Evolutionary conservation across 768 basidiomycete genomes (phyloP), one percentile per base, ranked within the genome.

Genomic region (Lactarius quietus): DNA sequence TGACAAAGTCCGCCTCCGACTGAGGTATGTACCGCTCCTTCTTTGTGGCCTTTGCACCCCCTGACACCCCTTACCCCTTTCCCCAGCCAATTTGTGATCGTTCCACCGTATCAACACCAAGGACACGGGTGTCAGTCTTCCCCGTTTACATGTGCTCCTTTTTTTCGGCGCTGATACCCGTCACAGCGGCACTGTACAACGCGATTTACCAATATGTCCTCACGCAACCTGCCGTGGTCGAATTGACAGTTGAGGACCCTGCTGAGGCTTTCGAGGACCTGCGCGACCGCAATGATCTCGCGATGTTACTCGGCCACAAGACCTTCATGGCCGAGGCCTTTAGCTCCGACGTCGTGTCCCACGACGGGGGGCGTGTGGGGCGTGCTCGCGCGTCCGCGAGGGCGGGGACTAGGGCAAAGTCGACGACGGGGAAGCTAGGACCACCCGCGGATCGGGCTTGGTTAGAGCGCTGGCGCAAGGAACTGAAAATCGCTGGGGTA

Each of bases 181-280:
- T 57, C 66, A 8, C 71, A 96, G 94, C 95, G 57, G 87, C 89
- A 68, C 84, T 98, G 15, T 98, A 97, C 80, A 84, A 79, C 53
- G 86, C 93, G 1, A 88, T 94, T 60, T 96, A 95, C 78, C 82
- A 86, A 72, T 84, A 92, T 72, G 83, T 91, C 23, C 74, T 90
- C 51, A 78, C 82, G 17, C 83, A 83, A 56, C 80, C 87, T 2
- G 78, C 83, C 57, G 84, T 96, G 43, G 88, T 90, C n/a, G 96
- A 98, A 75, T 78, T 98, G 48, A 97, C 95, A 1, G 92, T 99
- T 26, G 97, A 99, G 77, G 97, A 99, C 74, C 97, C 97, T 1
- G 94, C 94, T 0, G 97, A 99, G 77, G 92, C 93, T 12, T 98
- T 99, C 72, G 96, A 98, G 74, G 97, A 98, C 74, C 82, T 98